Evolutionary conservation across 2,329 filamentous ascomycete genomes (phyloP).

Genomic region (Xylariales sp.): DNA sequence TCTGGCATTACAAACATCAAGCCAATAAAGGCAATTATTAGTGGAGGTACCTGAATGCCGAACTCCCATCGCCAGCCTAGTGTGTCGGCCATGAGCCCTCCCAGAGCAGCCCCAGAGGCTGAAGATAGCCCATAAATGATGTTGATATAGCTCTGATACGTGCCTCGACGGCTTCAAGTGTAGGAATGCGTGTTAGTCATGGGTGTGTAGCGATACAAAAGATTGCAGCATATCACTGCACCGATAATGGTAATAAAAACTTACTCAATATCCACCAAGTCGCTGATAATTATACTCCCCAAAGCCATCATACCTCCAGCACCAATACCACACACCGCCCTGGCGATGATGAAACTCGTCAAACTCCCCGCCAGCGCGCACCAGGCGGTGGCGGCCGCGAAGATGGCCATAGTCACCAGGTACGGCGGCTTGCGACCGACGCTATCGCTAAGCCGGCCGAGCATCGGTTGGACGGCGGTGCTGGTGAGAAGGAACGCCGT

Average conservation of each 20-base stretch:
- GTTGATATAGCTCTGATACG: slow-evolving; percentile 69
- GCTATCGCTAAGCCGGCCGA: slow-evolving; percentile 70
- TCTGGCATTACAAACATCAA: slow-evolving; percentile 43
- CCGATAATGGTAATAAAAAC: slow-evolving; percentile 16
- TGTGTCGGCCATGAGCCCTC: slow-evolving; percentile 64
- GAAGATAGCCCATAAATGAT: slow-evolving; percentile 57
- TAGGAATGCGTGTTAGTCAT: background rate
- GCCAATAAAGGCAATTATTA: slow-evolving; percentile 42
- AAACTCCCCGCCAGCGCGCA: slow-evolving; percentile 66
- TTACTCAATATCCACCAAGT: slow-evolving; percentile 69
- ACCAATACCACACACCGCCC: slow-evolving; percentile 68
- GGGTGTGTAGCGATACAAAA: background rate
- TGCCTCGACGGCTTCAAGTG: slow-evolving; percentile 45
- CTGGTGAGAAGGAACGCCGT: slow-evolving; percentile 75
- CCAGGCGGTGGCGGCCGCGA: slow-evolving; percentile 62
- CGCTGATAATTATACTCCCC: slow-evolving; percentile 67
- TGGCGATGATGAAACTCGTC: slow-evolving; percentile 64
- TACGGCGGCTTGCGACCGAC: slow-evolving; percentile 66
- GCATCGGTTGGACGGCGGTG: slow-evolving; percentile 70
- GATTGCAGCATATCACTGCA: background rate
- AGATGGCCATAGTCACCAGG: slow-evolving; percentile 57
- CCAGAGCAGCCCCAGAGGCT: slow-evolving; percentile 62
- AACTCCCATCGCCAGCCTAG: slow-evolving; percentile 74
- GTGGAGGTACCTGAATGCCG: slow-evolving; percentile 52
- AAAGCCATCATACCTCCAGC: slow-evolving; percentile 68